These are phyloP conservation scores for Coniochaeta sp. DNA, from an alignment of 2,329 filamentous ascomycete genomes.

Conservation along the genomic window DNA sequence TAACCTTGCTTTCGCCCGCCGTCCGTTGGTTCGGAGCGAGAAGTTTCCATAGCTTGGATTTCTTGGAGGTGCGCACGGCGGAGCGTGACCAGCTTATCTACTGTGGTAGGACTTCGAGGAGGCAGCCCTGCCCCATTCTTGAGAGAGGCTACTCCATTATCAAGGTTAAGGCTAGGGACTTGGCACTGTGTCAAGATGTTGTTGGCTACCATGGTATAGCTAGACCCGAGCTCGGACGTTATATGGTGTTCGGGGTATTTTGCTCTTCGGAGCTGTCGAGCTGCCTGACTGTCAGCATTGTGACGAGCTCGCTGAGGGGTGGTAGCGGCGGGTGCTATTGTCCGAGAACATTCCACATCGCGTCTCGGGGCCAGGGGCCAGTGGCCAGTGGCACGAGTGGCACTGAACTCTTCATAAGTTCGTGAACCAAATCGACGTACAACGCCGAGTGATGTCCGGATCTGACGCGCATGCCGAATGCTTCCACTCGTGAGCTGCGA, in stretches of 20 bases:
- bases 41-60: background rate
- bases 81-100: background rate
- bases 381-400: too few species aligned
- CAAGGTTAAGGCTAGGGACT: background rate
- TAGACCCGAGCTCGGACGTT: background rate
- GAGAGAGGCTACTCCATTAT: too few species aligned
- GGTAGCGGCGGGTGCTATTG: background rate
- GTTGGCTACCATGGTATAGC: background rate
- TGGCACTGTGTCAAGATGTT: background rate
- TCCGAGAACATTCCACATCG: background rate
- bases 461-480: background rate
- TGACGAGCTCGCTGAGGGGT: background rate
- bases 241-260: background rate
- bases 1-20: background rate
- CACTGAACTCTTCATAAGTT: too few species aligned
- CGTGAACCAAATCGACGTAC: background rate
- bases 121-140: too few species aligned
- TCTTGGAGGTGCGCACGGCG: background rate
- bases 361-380: too few species aligned
- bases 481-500: background rate
- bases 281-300: background rate
- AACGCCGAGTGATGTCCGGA: background rate
- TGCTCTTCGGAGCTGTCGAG: background rate
- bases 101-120: too few species aligned
- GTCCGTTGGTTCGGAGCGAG: background rate